These are phyloP conservation scores for Alternaria alternata DNA, from an alignment of 2,329 filamentous ascomycete genomes.

Conservation along the genomic window DNA sequence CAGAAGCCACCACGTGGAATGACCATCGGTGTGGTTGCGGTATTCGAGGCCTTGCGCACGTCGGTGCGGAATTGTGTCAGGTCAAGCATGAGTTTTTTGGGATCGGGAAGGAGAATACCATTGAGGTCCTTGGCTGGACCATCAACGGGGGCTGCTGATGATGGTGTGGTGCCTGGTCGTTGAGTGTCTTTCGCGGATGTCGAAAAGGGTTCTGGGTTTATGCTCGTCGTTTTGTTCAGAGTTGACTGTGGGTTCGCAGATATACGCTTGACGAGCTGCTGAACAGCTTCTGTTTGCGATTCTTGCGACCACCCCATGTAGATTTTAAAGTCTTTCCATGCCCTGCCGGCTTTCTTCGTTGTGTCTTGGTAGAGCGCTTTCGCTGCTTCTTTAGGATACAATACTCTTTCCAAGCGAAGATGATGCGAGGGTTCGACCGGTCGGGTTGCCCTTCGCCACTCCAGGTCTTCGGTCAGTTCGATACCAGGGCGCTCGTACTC, in stretches of 20 bases:
- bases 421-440: conserved; percentile 48
- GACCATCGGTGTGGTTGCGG: conserved; percentile 23
- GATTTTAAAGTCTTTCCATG: conserved; percentile 34
- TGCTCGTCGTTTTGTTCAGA: conserved; percentile 7
- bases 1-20: conserved; percentile 56
- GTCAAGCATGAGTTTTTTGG: conserved; percentile 37
- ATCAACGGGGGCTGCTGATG: conserved; percentile 15
- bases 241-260: conserved; percentile 13
- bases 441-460: conserved; percentile 43
- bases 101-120: conserved; percentile 35
- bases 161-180: conserved; percentile 17
- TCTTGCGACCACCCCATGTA: conserved; percentile 39
- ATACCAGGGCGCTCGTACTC: conserved; percentile 59
- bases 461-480: conserved; percentile 51
- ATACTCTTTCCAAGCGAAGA: conserved; percentile 40
- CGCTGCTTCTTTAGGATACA: conserved; percentile 32
- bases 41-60: conserved; percentile 31
- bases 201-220: conserved; percentile 17
- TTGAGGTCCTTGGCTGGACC: conserved; percentile 27
- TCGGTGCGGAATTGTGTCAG: conserved; percentile 37
- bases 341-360: conserved; percentile 25
- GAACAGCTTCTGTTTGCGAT: conserved; percentile 19
- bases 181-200: conserved; percentile 24
- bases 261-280: conserved; percentile 22
- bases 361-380: conserved; percentile 36